Evolutionary conservation across 2,329 filamentous ascomycete species (phyloP), one percentile per base, ranked within the genome.

Genomic region (Colletotrichum eremochloae): DNA sequence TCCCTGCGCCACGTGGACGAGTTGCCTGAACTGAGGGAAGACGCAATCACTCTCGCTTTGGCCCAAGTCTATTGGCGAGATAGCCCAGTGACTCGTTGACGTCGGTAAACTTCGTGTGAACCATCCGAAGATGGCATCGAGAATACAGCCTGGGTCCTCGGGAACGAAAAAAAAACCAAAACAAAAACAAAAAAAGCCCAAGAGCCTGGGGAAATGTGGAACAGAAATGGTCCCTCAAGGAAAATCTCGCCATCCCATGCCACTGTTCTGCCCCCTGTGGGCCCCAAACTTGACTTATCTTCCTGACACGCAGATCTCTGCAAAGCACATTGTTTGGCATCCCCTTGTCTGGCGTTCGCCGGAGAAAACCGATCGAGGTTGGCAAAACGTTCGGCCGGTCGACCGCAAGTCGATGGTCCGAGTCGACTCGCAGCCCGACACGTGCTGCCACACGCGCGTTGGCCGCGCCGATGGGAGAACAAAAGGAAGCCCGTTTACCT

Each of bases 271-370:
- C 44, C 64, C 55, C 46, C 60, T 12, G 40, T 8, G 48, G 68
- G 53, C 53, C 14, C 48, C 38, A 55, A 55, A 69, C 58, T 64
- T 48, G 65, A 40, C 68, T 53, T n/a, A 24, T 12, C n/a, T 12
- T 29, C 33, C 56, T 58, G 69, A 72, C 46, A 68, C 69, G 69
- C 29, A 55, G 58, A 68, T 68, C 69, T 58, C 53, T 46, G 65
- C 58, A 58, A n/a, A 63, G 55, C 38, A 58, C 46, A 48, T 1
- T 57, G 46, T 48, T 56, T 61, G 20, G 29, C 44, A 1, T 9
- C 7, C 6, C n/a, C 33, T 57, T 50, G 52, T 15, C 48, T 36
- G 44, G 14, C 5, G 7, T 31, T 36, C 42, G 6, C 53, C 38
- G 31, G n/a, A 52, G 20, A 36, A 18, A 18, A 8, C 38, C 24